Base-by-base conservation (phyloP, 169 alveolate genomes). In the Plasmodium adleri region DNA sequence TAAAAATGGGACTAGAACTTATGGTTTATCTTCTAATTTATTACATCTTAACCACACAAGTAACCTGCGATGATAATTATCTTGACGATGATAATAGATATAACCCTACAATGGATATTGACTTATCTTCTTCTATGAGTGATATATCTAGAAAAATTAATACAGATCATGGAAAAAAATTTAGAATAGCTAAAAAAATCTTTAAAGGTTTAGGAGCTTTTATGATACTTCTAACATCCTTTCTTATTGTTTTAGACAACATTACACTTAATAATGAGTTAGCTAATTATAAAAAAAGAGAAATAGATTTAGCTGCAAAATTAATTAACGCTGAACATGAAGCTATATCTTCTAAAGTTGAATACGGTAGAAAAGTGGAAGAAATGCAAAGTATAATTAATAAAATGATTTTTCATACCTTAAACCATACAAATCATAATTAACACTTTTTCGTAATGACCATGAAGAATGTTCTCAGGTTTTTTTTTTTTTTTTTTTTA, bases 401-500 rank as follows among this genome's bases (percentile, higher is more conserved):
- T 63, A 17, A 63, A 22, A 63, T 63, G 20, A 63, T 63, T 63
- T 7, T 63, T 24, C 72, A 63, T 9, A 63, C 72, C 13, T 10
- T 63, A 7, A 63, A 59, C 24, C 15, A 59, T 20, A 59, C 15
- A 59, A 59, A 63, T 63, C 22, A 22, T 26, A 63, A 22, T 17
- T 63, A 63, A 63, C 13, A 28, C 52, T 63, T 24, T 63, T 63
- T 5, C 12, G 1, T 7, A 63, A 63, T 59, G 13, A 63, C 32
- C 72, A 63, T 22, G 72, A 63, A 63, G 72, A 63, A 63, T 63
- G 45, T 63, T 63, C 72, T 63, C 50, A 63, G 3, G 72, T 28
- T 22, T 26, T 26, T 63, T 63, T 63, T 22, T 63, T 63, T 52
- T 52, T 52, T 13, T 15, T 52, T 52, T 52, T 13, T 52, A 0